Evolutionary conservation across 2,329 filamentous ascomycete genomes (phyloP), one percentile per base, ranked within the genome.

Genomic region (Aspergillus latus): DNA sequence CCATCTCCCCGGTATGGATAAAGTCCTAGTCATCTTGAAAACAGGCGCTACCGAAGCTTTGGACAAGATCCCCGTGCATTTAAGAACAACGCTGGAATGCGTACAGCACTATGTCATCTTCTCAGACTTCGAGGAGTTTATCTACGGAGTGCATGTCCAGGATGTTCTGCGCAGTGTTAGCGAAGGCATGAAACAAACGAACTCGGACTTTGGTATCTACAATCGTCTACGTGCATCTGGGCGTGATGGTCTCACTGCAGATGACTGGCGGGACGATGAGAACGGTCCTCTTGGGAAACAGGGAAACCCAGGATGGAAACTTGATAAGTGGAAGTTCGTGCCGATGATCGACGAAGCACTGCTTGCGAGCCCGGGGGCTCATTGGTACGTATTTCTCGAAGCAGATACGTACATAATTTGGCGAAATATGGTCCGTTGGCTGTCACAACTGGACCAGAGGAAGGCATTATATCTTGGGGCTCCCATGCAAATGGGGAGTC

Each of bases 371-470:
- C 79, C 79, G 1, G 66, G 79, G n/a, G 76, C 77, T 42, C 78
- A 78, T 48, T 85, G 81, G 82, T 84, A 78, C 57, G 70, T 82
- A 45, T 84, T 84, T 63, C 73, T 82, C 5, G 82, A 84, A 61
- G 76, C 79, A 1, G 82, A 85, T 62, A 82, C 80, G 0, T 84
- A 81, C 60, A 66, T 84, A 13, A 66, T 82, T 45, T 81, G 81
- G 72, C 68, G 73, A 45, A 81, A 80, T 52, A 61, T 84, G 37
- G 61, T 81, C n/a, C 69, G 71, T 11, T 84, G 80, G 79, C 71
- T 85, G 30, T 68, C 69, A 7, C 68, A 75, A 21, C 73, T 80
- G 49, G 75, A 84, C 60, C 59, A 76, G 1, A 63, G 62, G 5
- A 64, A 77, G 47, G 74, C 75, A 6, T 68, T 74, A 40, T 84